Conservation (phyloP, 1,284 basidiomycete species). For the Austropuccinia psidii region DNA sequence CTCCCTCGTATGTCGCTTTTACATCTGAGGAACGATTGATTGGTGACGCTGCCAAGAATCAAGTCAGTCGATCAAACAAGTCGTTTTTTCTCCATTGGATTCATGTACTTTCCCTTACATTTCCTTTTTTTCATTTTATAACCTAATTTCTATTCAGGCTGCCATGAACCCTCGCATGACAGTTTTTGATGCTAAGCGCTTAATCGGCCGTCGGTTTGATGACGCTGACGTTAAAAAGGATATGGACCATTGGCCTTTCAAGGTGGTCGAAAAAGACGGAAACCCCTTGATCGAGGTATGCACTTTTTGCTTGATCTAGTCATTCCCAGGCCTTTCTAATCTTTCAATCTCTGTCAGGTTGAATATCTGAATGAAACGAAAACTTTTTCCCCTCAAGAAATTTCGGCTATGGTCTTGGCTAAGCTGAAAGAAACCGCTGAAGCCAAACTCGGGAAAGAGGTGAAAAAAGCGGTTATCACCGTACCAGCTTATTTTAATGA, state of each 20-base stretch:
- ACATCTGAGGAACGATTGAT: conserved; percentile 80
- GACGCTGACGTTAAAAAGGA: conserved; percentile 53
- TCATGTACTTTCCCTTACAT: conserved; percentile 53
- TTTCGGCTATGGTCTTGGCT: conserved; percentile 94
- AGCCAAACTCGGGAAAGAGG: conserved; percentile 58
- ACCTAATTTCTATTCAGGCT: conserved; percentile 41
- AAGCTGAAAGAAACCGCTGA: conserved; percentile 90
- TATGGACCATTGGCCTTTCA: conserved; percentile 47
- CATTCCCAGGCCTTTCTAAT: not conserved
- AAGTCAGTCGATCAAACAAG: conserved; percentile 51
- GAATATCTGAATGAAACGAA: conserved; percentile 58
- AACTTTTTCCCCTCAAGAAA: conserved; percentile 60
- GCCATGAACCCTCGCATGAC: conserved; percentile 79
- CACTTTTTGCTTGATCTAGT: not conserved
- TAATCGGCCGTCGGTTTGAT: conserved; percentile 60
- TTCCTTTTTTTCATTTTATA: not conserved
- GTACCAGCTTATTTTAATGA: conserved; percentile 65
- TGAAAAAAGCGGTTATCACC: conserved; percentile 63
- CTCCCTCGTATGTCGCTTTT: conserved; percentile 76
- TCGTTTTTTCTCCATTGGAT: not conserved
- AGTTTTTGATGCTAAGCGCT: conserved; percentile 93
- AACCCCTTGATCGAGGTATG: conserved; percentile 46
- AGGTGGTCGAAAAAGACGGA: conserved; percentile 51
- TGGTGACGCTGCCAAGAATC: conserved; percentile 58
- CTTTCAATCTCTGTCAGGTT: conserved; percentile 48